Conservation (phyloP, 192 early-diverging fungal genomes). For the Pilaira anomala region DNA sequence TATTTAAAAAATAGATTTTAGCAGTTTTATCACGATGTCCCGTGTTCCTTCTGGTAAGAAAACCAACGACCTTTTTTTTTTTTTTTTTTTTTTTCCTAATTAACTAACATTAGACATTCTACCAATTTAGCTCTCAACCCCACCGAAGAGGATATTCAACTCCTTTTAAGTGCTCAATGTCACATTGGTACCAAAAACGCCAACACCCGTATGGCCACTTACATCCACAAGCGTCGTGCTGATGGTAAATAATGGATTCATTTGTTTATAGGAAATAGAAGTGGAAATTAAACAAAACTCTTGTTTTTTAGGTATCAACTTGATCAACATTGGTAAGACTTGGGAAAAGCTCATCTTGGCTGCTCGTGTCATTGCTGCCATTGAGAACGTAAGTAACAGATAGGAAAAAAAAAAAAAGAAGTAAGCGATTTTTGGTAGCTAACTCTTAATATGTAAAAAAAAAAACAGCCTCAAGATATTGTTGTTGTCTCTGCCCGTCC, state of each 20-base stretch:
- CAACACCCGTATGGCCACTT: slow-evolving; percentile 90
- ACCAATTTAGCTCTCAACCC: slow-evolving; percentile 53
- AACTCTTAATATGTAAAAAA: too few relatives aligned
- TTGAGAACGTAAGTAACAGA: slow-evolving; percentile 74
- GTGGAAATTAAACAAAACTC: not conserved
- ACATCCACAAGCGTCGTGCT: slow-evolving; percentile 95
- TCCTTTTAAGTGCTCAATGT: slow-evolving; percentile 92
- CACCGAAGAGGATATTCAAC: slow-evolving; percentile 92
- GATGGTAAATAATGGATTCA: slow-evolving; percentile 69
- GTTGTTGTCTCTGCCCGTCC: slow-evolving; percentile 95
- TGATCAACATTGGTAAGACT: slow-evolving; percentile 99
- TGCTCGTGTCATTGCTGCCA: slow-evolving; percentile 96
- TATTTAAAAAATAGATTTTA: not conserved
- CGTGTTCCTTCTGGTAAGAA: slow-evolving; percentile 30
- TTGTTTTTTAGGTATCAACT: slow-evolving; percentile 71
- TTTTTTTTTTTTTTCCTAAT: too few relatives aligned
- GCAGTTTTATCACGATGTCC: slow-evolving; percentile 30
- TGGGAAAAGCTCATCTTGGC: slow-evolving; percentile 99
- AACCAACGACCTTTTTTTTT: not conserved
- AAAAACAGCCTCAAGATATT: slow-evolving; percentile 82
- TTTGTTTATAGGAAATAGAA: too few relatives aligned
- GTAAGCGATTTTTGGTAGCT: too few relatives aligned
- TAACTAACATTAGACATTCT: not conserved
- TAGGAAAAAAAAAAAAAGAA: not conserved
- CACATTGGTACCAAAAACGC: slow-evolving; percentile 99